These are phyloP conservation scores for Diplocarpon rosae DNA, from an alignment of 2,329 filamentous ascomycete species.

Conservation along the genomic window DNA sequence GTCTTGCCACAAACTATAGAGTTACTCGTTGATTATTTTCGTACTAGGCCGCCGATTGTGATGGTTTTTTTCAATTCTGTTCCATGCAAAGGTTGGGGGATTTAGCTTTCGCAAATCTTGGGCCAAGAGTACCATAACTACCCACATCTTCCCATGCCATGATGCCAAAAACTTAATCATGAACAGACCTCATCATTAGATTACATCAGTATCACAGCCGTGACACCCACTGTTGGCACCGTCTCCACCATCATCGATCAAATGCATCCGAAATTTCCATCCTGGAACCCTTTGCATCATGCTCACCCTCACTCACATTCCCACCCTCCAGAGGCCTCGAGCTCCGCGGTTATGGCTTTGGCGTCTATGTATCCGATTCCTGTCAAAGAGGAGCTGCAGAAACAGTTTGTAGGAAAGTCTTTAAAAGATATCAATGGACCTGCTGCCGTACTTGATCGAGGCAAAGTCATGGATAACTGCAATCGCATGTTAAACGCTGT, in stretches of 20 bases:
- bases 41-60: no score
- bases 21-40: no score
- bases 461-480: conserved; percentile 58
- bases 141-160: no score
- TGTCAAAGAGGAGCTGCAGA: conserved; percentile 30
- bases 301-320: not conserved
- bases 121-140: no score
- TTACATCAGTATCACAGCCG: no score
- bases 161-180: no score
- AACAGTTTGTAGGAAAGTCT: conserved; percentile 45
- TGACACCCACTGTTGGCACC: no score
- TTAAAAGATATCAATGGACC: conserved; percentile 53
- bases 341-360: conserved; percentile 17
- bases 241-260: not conserved
- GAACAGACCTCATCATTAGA: no score
- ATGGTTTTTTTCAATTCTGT: no score
- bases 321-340: not conserved
- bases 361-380: conserved; percentile 19
- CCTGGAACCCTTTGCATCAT: not conserved
- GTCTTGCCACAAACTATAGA: no score
- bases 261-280: not conserved
- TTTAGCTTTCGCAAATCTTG: no score
- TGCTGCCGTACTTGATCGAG: conserved; percentile 55
- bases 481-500: conserved; percentile 57
- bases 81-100: no score